Base-by-base conservation (phyloP, 345 rosid species). In the Gossypium stocksii region DNA sequence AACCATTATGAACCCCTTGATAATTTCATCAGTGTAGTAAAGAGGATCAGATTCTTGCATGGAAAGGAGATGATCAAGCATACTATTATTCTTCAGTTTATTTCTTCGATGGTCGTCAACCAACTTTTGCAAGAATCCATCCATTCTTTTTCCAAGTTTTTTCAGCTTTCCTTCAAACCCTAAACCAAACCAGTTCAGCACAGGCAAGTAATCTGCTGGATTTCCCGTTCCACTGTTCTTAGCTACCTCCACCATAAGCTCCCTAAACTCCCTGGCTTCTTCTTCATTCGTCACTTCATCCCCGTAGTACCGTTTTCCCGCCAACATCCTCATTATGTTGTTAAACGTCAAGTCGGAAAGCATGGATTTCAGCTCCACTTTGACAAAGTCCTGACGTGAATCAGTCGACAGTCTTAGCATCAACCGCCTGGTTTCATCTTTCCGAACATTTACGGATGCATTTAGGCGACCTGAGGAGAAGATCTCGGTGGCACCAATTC, bases 41-140 rank as follows among this genome's bases (percentile, higher is more conserved):
- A 79, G 77, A 4, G 88, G 83, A 17, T 91, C 81, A 9, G 86
- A 81, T 54, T 86, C 71, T 59, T 86, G 89, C 74, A 88, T 74
- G 52, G 80, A 16, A 70, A 88, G 90, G 68, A 88, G 72, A 74
- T 86, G 97, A 63, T 80, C 85, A 29, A 91, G 85, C 92, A 87
- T 89, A n/a, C 87, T 83, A 22, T 83, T 81, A 23, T 71, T 76
- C 23, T 58, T 27, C 9, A 46, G 70, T 44, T 79, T 77, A 15
- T 79, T 80, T 7, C 22, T 60, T 67, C 86, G 77, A 34, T 83
- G 86, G 59, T 85, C 86, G 22, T 90, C 89, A 12, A 87, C 76
- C 66, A 87, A 75, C 46, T 79, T 73, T 71, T 87, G 91, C 77
- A 89, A 76, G 62, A 87, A 83, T 44, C 2, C 77, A 49, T 89